These are phyloP conservation scores for Xylaria multiplex DNA, from an alignment of 2,329 filamentous ascomycete species.

Conservation along the genomic window DNA sequence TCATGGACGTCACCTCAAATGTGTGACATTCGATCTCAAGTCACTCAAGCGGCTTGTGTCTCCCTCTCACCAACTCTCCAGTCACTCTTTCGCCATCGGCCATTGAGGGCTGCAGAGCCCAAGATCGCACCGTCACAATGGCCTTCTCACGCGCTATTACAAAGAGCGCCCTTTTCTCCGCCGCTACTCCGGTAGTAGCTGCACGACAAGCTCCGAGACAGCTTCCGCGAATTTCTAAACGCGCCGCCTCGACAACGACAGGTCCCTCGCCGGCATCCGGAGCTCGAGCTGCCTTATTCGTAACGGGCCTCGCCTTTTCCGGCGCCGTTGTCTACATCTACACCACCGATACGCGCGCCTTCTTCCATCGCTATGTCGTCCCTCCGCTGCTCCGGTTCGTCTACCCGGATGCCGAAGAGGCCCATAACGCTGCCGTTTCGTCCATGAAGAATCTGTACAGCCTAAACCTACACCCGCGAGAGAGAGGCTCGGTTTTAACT, in stretches of 20 bases:
- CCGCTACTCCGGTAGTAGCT: slow-evolving; percentile 33
- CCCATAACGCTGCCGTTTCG: slow-evolving; percentile 82
- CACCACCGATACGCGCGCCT: slow-evolving; percentile 78
- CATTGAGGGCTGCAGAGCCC: slow-evolving; percentile 48
- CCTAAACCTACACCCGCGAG: slow-evolving; percentile 81
- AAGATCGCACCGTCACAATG: slow-evolving; percentile 41
- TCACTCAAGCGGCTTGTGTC: slow-evolving; percentile 13
- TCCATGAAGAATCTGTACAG: slow-evolving; percentile 77
- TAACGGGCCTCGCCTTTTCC: slow-evolving; percentile 54
- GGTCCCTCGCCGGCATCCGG: slow-evolving; percentile 1
- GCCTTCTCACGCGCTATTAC: slow-evolving; percentile 42
- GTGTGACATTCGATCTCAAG: background rate
- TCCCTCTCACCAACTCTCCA: slow-evolving; percentile 8
- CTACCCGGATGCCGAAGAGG: slow-evolving; percentile 85
- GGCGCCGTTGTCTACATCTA: slow-evolving; percentile 70
- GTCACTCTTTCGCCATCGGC: slow-evolving; percentile 34
- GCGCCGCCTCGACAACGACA: slow-evolving; percentile 39
- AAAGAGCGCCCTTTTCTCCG: slow-evolving; percentile 36
- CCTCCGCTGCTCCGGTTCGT: slow-evolving; percentile 73
- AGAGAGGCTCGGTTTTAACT: slow-evolving; percentile 64
- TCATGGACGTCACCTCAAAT: slow-evolving; percentile 29
- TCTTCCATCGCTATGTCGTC: slow-evolving; percentile 73
- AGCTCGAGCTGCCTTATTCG: slow-evolving; percentile 50
- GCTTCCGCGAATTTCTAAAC: slow-evolving; percentile 36
- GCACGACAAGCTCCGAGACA: slow-evolving; percentile 36